These are phyloP conservation scores for Mycena maculata DNA, from an alignment of 768 basidiomycete genomes.

Conservation along the genomic window DNA sequence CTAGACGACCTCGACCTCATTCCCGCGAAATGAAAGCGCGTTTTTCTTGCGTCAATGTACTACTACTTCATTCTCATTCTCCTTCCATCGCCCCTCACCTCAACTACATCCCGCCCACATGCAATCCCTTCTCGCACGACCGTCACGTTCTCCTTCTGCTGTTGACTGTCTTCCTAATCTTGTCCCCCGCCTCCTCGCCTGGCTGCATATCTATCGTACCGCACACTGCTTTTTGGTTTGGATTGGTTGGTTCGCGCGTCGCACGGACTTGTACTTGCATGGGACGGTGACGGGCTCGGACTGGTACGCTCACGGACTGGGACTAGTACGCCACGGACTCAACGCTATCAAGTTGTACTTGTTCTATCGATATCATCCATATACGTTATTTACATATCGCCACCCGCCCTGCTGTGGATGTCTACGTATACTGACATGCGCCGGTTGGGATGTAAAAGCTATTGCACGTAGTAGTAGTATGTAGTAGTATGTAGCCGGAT, in stretches of 20 bases:
- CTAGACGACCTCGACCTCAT: constrained; percentile 19
- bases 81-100: not conserved
- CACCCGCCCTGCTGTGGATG: not conserved
- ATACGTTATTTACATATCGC: not conserved
- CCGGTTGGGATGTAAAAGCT: not conserved
- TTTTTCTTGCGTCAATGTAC: constrained; percentile 22
- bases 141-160: constrained; percentile 12
- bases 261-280: constrained; percentile 34
- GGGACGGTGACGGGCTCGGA: constrained; percentile 30
- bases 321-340: constrained; percentile 16
- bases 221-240: constrained; percentile 3
- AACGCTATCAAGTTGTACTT: constrained; percentile 26
- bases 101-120: not conserved
- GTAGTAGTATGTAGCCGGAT: not conserved
- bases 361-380: constrained; percentile 20
- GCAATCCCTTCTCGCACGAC: constrained; percentile 14
- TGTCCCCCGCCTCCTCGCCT: constrained; percentile 20
- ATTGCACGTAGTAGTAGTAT: not conserved
- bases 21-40: constrained; percentile 3
- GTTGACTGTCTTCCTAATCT: constrained; percentile 26
- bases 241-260: constrained; percentile 21
- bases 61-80: constrained; percentile 8
- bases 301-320: too few relatives aligned
- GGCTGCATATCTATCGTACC: constrained; percentile 17
- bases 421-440: too few relatives aligned